Percentiles rank a stretch among this genome's conserved stretches.
Conservation (phyloP, 2,329 filamentous ascomycete species). For the Penicillium expansum region DNA sequence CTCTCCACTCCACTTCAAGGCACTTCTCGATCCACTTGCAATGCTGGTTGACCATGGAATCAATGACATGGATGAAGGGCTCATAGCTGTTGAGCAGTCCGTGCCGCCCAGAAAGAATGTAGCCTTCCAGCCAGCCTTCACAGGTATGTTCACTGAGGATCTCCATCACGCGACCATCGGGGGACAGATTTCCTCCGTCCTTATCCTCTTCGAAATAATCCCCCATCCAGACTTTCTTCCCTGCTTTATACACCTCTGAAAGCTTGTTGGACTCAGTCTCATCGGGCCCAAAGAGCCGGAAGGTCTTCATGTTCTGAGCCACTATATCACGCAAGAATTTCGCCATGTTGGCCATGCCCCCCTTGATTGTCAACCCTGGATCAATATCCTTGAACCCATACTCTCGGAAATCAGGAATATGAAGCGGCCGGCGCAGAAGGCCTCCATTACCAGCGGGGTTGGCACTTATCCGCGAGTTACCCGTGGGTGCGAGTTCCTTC, state of each 20-base stretch:
- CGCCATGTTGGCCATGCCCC: constrained; percentile 70
- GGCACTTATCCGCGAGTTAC: constrained; percentile 69
- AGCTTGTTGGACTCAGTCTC: constrained; percentile 83
- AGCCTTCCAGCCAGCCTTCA: constrained; percentile 79
- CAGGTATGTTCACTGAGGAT: constrained; percentile 79
- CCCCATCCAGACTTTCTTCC: constrained; percentile 77
- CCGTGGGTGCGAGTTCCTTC: constrained; percentile 62
- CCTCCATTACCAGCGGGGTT: constrained; percentile 75
- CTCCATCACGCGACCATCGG: constrained; percentile 72
- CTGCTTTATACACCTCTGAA: constrained; percentile 65
- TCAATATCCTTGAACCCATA: constrained; percentile 64
- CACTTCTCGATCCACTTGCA: constrained; percentile 85
- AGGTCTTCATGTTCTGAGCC: constrained; percentile 61
- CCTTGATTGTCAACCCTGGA: constrained; percentile 55
- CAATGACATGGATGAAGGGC: constrained; percentile 78
- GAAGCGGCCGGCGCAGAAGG: constrained; percentile 62
- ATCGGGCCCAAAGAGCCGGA: constrained; percentile 75
- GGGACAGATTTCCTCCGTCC: constrained; percentile 70
- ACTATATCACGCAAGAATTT: constrained; percentile 67
- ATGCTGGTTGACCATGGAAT: constrained; percentile 83
- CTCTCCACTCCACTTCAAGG: constrained; percentile 74
- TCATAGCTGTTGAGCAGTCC: constrained; percentile 79
- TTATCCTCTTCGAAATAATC: constrained; percentile 74
- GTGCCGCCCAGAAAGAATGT: constrained; percentile 70
- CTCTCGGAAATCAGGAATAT: constrained; percentile 66